phyloP scores from a whole-genome alignment of 108 stramenopile species.

The Fragilaria crotonensis region DNA sequence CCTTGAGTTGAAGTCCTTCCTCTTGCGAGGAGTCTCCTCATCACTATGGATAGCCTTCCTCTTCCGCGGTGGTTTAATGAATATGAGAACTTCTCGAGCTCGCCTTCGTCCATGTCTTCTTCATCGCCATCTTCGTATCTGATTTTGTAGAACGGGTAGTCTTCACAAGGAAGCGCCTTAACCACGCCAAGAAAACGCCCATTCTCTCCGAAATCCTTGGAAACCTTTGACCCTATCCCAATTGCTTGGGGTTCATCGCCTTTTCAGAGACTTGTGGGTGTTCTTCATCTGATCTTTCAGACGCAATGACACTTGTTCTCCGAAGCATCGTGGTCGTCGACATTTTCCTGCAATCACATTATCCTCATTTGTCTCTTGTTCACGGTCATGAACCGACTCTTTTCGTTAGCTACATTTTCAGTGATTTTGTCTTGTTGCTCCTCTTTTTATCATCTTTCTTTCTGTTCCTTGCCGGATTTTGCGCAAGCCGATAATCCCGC shows the following conservation, averaged over 20 bases:
- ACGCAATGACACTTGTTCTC: not conserved
- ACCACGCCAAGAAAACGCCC: constrained; percentile 7
- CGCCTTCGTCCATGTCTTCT: constrained; percentile 10
- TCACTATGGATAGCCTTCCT: not conserved
- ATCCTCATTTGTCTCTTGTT: not conserved
- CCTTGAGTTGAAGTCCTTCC: not conserved
- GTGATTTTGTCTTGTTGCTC: not conserved
- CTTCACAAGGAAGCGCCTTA: constrained; percentile 1
- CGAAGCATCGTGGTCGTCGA: not conserved
- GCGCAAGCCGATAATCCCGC: not conserved
- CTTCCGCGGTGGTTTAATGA: not conserved
- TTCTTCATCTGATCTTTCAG: not conserved
- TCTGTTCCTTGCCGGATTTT: not conserved
- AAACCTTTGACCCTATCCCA: constrained; percentile 5
- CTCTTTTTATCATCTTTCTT: not conserved
- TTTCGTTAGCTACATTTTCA: not conserved
- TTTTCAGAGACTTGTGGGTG: not conserved
- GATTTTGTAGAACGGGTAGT: constrained; percentile 4
- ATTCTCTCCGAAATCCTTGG: constrained; percentile 9
- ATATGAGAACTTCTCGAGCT: constrained; percentile 2
- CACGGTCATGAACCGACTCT: too few relatives aligned
- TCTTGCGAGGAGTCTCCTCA: not conserved
- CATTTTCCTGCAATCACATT: not conserved
- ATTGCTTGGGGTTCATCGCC: not conserved
- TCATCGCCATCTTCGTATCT: constrained; percentile 19